Evolutionary conservation across 2,329 filamentous ascomycete species (phyloP), one percentile per base, ranked within the genome.

Genomic region (Emmonsiellopsis sp.): DNA sequence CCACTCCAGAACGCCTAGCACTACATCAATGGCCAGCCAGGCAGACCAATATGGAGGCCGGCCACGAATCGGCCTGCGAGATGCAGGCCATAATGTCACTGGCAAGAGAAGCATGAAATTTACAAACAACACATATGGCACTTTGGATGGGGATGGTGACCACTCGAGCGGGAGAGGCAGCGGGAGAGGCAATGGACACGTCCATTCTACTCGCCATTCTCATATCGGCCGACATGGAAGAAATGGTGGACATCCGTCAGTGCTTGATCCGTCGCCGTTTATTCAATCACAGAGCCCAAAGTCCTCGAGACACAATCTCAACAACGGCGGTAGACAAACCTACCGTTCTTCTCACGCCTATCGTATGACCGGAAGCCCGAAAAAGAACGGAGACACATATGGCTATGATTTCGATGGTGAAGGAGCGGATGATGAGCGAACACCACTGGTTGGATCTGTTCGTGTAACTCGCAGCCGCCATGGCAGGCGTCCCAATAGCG

Each of bases 51-150:
- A 73, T 59, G 65, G 70, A 57, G 67, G 65, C 47, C 72, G 80
- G 47, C 82, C 81, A n/a, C 85, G 89, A 55, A 82, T 83, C 56
- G 78, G 79, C 51, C 73, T 86, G 31, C 74, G 88, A 62, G 87
- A 90, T 54, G 43, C 53, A 11, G 78, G 75, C 46, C 80, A 82
- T 54, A 78, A 79, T 50, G 76, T 86, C 15, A 80, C 80, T 7
- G 81, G 86, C 61, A 96, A 94, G 73, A 90, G 89, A 74, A 94
- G 86, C 71, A 96, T 95, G 89, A 97, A 96, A 65, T 97, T 97
- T 65, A 92, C 89, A 1, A 89, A 88, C 69, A 84, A 50, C n/a
- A 44, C 53, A 5, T 56, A 60, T 58, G 82, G 80, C 58, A 77
- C 74, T 57, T 72, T 76, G 16, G 79, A 84, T 49, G 84, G 79